Percentiles rank a stretch among this genome's conserved stretches.
These are phyloP conservation scores for Rhizomucor pusillus DNA, from an alignment of 371 early-diverging fungal species.

Conservation along the genomic window DNA sequence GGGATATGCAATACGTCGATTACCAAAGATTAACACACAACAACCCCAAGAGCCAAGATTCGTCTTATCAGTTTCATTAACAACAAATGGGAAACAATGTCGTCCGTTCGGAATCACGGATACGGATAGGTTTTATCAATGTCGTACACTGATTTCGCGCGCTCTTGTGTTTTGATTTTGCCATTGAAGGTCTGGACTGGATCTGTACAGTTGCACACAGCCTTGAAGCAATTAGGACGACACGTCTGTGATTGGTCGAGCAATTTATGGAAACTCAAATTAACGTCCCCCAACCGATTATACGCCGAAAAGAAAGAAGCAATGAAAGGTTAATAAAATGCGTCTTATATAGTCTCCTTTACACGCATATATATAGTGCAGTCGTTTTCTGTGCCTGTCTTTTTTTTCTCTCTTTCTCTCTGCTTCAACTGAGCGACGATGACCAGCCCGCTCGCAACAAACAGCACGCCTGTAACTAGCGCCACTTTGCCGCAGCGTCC, in stretches of 20 bases:
- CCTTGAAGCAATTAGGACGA: conserved; percentile 14
- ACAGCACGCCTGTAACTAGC: conserved; percentile 12
- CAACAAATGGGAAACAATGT: too few relatives aligned
- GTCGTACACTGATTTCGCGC: too few relatives aligned
- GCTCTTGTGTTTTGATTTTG: too few relatives aligned
- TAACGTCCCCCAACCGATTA: conserved; percentile 1
- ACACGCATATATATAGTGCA: conserved; percentile 6
- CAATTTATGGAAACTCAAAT: conserved; percentile 15
- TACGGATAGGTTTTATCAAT: too few relatives aligned
- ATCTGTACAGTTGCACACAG: conserved; percentile 21
- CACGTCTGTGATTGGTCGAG: conserved; percentile 11
- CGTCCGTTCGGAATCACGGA: too few relatives aligned
- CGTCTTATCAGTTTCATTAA: too few relatives aligned
- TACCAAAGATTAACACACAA: too few relatives aligned
- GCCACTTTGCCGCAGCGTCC: conserved; percentile 9
- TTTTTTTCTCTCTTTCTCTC: conserved; percentile 8
- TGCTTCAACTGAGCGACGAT: conserved; percentile 7
- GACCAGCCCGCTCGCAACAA: conserved; percentile 9
- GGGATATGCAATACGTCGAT: too few relatives aligned
- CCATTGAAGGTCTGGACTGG: conserved; percentile 16
- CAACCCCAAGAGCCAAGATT: too few relatives aligned
- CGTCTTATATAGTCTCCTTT: conserved; percentile 2
- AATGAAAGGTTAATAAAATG: too few relatives aligned
- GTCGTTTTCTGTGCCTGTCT: conserved; percentile 8
- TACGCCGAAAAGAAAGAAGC: conserved; percentile 5